Base-by-base conservation (phyloP, 352 stramenopile species). In the Phytophthora meadii region DNA sequence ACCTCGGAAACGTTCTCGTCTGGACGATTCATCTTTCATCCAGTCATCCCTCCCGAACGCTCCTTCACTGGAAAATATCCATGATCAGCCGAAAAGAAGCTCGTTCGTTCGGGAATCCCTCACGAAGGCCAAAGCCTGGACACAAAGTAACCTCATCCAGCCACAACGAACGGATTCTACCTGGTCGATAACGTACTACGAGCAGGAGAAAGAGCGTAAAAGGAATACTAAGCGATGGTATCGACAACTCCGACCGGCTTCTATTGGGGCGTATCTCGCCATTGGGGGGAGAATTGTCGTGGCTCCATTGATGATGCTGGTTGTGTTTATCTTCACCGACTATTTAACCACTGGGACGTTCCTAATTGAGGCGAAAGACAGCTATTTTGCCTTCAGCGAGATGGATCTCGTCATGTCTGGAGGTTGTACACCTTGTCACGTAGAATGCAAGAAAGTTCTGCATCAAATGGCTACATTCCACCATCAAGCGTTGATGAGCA, bases 381-480 rank as follows among this genome's bases (percentile, higher is more conserved):
- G 61, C 28, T 74, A 70, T 28, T 71, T 74, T 14, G 66, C 53
- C 24, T 74, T 60, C 44, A 71, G 49, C 37, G 47, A 74, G 17
- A 54, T 67, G 39, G 67, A 74, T 37, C 37, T 62, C 2, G 61
- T 74, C 54, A 71, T 74, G 67, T 55, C 45, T 7, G 67, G 61
- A 2, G 67, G 67, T 4, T 74, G 67, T 17, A 68, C 54, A 10
- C 45, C 45, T 0, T 74, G 67, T 17, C 45, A 61, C 27, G 12
- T 61, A 1, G 54, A 61, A 9, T 74, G 61, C 41, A 58, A 60
- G 19, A 58, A 59, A 17, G 61, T 65, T 6, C 24, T 71, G 7
- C 54, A 61, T 39, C 67, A 71, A 60, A 59, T 74, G 49, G 45
- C 51, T 11, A 60, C 55, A 4, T 74, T 71, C 22, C 12, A 62